Base-by-base conservation (phyloP, 2,329 filamentous ascomycete species). In the Colletotrichum tamarilloi region DNA sequence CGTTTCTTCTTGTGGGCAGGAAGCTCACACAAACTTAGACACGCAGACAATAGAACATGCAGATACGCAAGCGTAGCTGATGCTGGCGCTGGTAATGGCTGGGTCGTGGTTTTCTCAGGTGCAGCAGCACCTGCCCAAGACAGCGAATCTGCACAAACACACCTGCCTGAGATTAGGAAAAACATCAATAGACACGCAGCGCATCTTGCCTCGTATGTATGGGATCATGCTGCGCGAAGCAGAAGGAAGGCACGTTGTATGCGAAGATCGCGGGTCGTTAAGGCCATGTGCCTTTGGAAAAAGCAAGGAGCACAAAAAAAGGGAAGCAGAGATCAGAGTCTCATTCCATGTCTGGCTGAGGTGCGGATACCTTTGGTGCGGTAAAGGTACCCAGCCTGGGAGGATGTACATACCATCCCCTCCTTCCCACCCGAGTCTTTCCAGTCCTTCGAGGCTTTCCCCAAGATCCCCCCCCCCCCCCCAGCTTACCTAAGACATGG, bases 401-500 rank as follows among this genome's bases (percentile, higher is more conserved):
- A 42, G 38, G 38, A 49, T n/a, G 42, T 22, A 22, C 42, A 19
- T 22, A 22, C 42, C 19, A n/a, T 49, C 19, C 42, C 42, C 11
- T n/a, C 42, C 19, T 22, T 22, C 42, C 42, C 38, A 7, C 14
- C 38, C 16, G 16, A 19, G 14, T 42, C 42, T 46, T 42, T 42
- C 38, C 38, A 16, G 12, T 16, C 38, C 16, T 19, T 19, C 38
- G 32, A 42, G 38, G 38, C 38, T 42, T 42, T 42, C 42, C 19
- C 42, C 42, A 49, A 22, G 42, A n/a, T 49, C 19, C 19, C 19
- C 8, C n/a, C 3, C 60, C 28, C 26, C 26, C 26, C 26, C 4
- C 24, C 24, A 62, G 12, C n/a, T 22, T 30, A 22, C 46, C 60
- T 53, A 8, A 53, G 60, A 63, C 60, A 63, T 63, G 60, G 60